Percentiles rank a stretch among this genome's conserved stretches.
These are phyloP conservation scores for Dipodascus geniculatus DNA, from an alignment of 805 yeast genomes.

Conservation along the genomic window DNA sequence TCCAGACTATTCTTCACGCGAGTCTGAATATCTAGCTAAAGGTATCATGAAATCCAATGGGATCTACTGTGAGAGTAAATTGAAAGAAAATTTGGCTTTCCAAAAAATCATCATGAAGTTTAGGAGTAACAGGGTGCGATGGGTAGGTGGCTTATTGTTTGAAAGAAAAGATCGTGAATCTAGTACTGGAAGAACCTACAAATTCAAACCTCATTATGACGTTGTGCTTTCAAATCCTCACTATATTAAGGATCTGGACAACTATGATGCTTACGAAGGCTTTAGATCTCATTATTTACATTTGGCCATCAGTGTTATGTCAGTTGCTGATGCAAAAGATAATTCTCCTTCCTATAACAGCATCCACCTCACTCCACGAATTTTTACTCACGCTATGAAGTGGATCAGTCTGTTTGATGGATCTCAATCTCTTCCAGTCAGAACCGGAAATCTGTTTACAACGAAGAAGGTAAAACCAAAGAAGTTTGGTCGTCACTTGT, in stretches of 20 bases:
- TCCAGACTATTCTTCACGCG: slow-evolving; percentile 55
- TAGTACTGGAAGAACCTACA: slow-evolving; percentile 32
- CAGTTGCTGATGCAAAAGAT: slow-evolving; percentile 21
- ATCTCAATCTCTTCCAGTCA: slow-evolving; percentile 64
- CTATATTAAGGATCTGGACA: slow-evolving; percentile 32
- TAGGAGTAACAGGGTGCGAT: slow-evolving; percentile 58
- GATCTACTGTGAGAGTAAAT: slow-evolving; percentile 12
- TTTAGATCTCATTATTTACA: slow-evolving; percentile 79
- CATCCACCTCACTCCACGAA: slow-evolving; percentile 63
- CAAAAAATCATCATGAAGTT: slow-evolving; percentile 48
- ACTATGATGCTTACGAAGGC: slow-evolving; percentile 70
- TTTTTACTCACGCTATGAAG: slow-evolving; percentile 51
- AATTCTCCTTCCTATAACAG: slow-evolving; percentile 44
- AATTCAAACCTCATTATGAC: slow-evolving; percentile 52
- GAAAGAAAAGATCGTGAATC: slow-evolving; percentile 43
- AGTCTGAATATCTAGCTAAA: slow-evolving; percentile 18
- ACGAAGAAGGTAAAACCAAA: slow-evolving; percentile 32
- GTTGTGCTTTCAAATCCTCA: slow-evolving; percentile 49
- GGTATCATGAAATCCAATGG: slow-evolving; percentile 19
- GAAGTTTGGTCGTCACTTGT: slow-evolving; percentile 55
- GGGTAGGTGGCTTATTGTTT: slow-evolving; percentile 67
- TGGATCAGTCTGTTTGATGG: slow-evolving; percentile 91
- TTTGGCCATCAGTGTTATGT: slow-evolving; percentile 45
- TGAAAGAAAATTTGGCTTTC: slow-evolving; percentile 17
- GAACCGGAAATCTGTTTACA: slow-evolving; percentile 59